Percentiles rank a stretch among this genome's conserved stretches.
These are phyloP conservation scores for Platanthera zijinensis DNA, from an alignment of 106 monocot species.

Conservation along the genomic window DNA sequence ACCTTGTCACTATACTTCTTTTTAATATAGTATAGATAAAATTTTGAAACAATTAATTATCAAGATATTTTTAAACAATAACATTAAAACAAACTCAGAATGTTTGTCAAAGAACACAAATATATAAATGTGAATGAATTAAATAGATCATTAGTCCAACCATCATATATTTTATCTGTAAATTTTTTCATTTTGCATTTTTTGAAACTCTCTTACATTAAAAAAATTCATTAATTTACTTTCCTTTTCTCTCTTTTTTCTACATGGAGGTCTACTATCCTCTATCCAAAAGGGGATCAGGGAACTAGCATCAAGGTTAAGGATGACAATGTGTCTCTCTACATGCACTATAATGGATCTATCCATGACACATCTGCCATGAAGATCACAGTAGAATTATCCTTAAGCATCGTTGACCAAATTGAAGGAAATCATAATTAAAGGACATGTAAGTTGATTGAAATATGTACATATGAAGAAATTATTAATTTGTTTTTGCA, in stretches of 20 bases:
- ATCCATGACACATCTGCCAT: not conserved
- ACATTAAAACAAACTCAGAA: no score
- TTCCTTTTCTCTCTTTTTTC: not conserved
- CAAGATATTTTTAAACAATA: no score
- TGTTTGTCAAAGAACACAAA: no score
- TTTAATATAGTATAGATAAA: no score
- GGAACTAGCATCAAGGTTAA: not conserved
- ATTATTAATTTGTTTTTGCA: no score
- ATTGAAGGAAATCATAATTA: conserved; percentile 7
- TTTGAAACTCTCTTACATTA: no score
- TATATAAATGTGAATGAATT: no score
- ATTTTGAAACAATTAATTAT: no score
- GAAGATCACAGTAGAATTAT: conserved; percentile 5
- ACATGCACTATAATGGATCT: not conserved
- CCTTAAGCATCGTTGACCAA: conserved; percentile 5
- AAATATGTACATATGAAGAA: not conserved
- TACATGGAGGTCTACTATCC: not conserved
- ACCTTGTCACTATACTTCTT: no score
- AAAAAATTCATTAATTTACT: not conserved
- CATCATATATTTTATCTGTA: no score
- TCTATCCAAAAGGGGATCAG: not conserved
- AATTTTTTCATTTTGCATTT: no score
- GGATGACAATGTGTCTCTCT: not conserved
- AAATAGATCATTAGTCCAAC: no score
- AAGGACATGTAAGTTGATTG: not conserved